These are phyloP conservation scores for Chaetomium tenue DNA, from an alignment of 495 filamentous ascomycete genomes.

Conservation along the genomic window DNA sequence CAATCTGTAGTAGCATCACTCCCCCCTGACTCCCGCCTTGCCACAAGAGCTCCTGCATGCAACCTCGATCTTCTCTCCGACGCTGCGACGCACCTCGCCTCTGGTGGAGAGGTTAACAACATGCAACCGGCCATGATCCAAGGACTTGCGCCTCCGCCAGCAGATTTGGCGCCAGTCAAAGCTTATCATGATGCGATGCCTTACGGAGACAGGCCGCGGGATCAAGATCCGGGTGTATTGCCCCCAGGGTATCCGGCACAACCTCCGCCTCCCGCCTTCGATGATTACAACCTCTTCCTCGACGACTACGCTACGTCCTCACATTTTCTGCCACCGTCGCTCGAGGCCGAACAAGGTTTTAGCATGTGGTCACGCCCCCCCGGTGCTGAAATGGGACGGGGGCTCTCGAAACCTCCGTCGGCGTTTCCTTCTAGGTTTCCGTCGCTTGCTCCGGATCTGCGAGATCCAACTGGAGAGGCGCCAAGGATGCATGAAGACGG, in stretches of 20 bases:
- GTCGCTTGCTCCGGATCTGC: constrained; percentile 63
- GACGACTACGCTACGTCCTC: constrained; percentile 50
- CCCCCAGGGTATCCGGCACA: constrained; percentile 41
- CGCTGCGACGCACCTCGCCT: constrained; percentile 51
- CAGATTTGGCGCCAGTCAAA: constrained; percentile 46
- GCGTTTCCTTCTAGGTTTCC: constrained; percentile 68
- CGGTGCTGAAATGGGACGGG: constrained; percentile 39
- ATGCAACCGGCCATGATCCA: constrained; percentile 48
- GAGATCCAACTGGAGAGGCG: constrained; percentile 53
- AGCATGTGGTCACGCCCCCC: constrained; percentile 45
- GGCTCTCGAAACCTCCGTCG: constrained; percentile 54
- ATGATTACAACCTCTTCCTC: constrained; percentile 54
- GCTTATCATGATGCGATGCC: constrained; percentile 44
- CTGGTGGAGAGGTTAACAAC: constrained; percentile 48
- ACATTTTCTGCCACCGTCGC: constrained; percentile 48
- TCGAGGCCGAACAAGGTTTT: constrained; percentile 49
- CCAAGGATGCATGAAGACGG: constrained; percentile 45
- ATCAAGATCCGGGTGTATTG: constrained; percentile 44
- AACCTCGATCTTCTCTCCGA: constrained; percentile 54
- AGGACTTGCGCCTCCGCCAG: constrained; percentile 40
- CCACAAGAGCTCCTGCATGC: constrained; percentile 48
- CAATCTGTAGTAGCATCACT: constrained; percentile 40
- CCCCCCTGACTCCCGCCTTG: constrained; percentile 42
- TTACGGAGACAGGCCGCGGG: constrained; percentile 45
- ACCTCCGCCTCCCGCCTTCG: constrained; percentile 39